A percentile compares a stretch with the other conserved stretches of the same genome.
These are phyloP conservation scores for Xylariaceae sp. DNA, from an alignment of 2,329 filamentous ascomycete genomes.

Conservation along the genomic window DNA sequence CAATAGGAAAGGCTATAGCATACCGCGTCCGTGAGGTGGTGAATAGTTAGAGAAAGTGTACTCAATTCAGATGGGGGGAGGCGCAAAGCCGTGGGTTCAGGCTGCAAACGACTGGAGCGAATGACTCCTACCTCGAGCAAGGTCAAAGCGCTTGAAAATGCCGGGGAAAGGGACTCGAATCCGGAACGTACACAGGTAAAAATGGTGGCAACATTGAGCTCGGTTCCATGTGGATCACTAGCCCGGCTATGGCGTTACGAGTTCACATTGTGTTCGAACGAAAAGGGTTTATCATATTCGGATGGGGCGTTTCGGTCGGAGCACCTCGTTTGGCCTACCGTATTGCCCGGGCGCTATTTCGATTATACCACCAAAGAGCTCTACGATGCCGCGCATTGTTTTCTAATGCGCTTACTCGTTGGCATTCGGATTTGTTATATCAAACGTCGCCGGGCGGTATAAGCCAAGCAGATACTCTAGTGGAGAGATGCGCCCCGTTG, in stretches of 20 bases:
- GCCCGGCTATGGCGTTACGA: slow-evolving; percentile 7
- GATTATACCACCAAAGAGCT: background rate
- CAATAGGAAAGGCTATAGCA: background rate
- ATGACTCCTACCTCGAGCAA: background rate
- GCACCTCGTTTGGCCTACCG: background rate
- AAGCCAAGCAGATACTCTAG: background rate
- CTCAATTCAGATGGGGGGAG: background rate
- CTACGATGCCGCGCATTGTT: background rate
- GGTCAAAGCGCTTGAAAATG: background rate
- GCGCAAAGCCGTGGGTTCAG: background rate
- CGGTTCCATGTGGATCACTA: background rate
- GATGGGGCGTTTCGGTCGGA: slow-evolving; percentile 9
- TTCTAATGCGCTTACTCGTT: background rate
- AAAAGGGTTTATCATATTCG: slow-evolving; percentile 7
- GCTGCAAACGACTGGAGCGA: background rate
- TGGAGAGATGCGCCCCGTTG: too few species aligned
- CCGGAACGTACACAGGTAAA: slow-evolving; percentile 7
- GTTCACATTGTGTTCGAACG: slow-evolving; percentile 6
- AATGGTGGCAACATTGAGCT: background rate
- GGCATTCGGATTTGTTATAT: background rate
- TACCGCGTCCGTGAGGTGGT: too few species aligned
- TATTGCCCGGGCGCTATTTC: background rate
- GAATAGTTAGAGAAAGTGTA: background rate
- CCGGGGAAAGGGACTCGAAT: background rate
- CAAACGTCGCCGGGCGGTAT: background rate